phyloP scores from a whole-genome alignment of 768 basidiomycete species.

The Mycena filopes region DNA sequence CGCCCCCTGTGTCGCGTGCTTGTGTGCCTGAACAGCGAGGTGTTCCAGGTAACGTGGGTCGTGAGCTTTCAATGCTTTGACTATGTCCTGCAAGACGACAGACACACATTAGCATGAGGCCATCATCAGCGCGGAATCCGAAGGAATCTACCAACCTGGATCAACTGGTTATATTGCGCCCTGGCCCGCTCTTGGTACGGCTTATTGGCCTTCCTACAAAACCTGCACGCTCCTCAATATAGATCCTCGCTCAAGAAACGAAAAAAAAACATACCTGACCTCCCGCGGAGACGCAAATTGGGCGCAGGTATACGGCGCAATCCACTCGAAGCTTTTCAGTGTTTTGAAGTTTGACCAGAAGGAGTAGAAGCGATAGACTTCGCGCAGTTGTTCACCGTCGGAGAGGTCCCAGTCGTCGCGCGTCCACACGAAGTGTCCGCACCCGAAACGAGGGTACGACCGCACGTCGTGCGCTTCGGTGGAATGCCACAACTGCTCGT shows the following conservation, averaged over 20 bases:
- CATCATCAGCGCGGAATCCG: not conserved
- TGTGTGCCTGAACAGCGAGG: not conserved
- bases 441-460: conserved; percentile 34
- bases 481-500: conserved; percentile 35
- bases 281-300: conserved; percentile 4
- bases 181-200: conserved; percentile 11
- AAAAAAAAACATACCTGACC: conserved; percentile 7
- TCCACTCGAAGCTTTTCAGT: conserved; percentile 40
- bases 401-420: conserved; percentile 29
- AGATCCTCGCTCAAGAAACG: no score
- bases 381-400: conserved; percentile 1
- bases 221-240: not conserved
- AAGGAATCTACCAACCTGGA: conserved; percentile 21
- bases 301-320: conserved; percentile 26
- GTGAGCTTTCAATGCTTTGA: not conserved
- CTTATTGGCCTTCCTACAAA: conserved; percentile 26
- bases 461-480: not conserved
- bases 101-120: no score
- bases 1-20: not conserved
- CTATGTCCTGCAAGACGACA: conserved; percentile 17
- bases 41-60: conserved; percentile 31
- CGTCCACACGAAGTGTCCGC: conserved; percentile 34
- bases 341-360: conserved; percentile 40
- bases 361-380: conserved; percentile 36
- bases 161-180: conserved; percentile 23